Evolutionary conservation across 2,329 filamentous ascomycete species (phyloP).

Genomic region (Anisogramma anomala): DNA sequence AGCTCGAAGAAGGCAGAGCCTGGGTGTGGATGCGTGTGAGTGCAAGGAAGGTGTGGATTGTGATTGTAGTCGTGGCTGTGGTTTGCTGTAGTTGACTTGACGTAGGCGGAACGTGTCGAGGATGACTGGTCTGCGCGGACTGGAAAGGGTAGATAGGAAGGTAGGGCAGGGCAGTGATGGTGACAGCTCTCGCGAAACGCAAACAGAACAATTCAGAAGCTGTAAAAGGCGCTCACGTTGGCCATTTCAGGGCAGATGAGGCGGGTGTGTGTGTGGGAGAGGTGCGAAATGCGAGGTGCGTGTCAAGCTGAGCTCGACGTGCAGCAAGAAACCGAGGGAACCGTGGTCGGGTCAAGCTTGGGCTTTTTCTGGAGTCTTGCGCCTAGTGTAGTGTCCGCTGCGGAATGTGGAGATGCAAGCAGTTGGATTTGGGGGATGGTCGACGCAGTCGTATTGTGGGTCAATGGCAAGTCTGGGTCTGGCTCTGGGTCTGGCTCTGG

Average conservation of each 20-base stretch:
- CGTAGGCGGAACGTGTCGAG: slow-evolving; percentile 1
- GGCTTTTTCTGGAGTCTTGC: background rate
- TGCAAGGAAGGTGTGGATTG: background rate
- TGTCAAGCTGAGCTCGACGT: background rate
- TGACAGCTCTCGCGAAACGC: slow-evolving; percentile 4
- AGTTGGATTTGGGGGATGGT: too few species aligned
- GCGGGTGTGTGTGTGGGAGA: too few species aligned
- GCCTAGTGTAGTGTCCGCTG: too few species aligned
- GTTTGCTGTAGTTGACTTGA: too few species aligned
- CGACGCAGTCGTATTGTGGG: background rate
- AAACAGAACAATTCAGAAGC: slow-evolving; percentile 9
- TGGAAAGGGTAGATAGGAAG: background rate
- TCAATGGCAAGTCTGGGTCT: background rate
- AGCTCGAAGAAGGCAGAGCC: background rate
- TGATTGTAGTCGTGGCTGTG: too few species aligned
- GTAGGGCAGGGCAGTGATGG: background rate
- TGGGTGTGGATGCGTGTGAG: background rate
- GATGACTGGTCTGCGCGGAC: too few species aligned
- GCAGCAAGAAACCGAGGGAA: slow-evolving; percentile 1
- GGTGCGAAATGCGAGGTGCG: background rate
- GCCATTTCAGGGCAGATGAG: slow-evolving; percentile 12
- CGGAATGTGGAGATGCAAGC: too few species aligned
- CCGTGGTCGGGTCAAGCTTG: slow-evolving; percentile 4
- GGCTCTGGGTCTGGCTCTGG: too few species aligned
- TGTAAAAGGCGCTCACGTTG: slow-evolving; percentile 14